A percentile compares a stretch with the other conserved stretches of the same genome.
phyloP scores from a whole-genome alignment of 208 protist genomes.

The Leptomonas pyrrhocoris region DNA sequence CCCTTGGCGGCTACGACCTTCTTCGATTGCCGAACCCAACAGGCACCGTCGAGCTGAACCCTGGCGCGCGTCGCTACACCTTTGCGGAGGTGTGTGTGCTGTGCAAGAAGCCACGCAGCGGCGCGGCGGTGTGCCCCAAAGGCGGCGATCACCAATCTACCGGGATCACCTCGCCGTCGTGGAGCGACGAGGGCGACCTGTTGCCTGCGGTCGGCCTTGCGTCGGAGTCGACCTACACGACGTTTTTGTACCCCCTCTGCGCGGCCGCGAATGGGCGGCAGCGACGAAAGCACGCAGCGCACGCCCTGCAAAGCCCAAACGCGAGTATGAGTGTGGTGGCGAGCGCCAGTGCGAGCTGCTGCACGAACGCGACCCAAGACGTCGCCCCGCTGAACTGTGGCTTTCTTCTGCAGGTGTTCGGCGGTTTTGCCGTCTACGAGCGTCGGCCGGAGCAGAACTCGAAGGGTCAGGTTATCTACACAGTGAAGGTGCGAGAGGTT shows the following conservation, averaged over 20 bases:
- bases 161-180: constrained; percentile 61
- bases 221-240: constrained; percentile 34
- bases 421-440: constrained; percentile 69
- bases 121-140: constrained; percentile 32
- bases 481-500: constrained; percentile 52
- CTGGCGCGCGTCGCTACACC: constrained; percentile 51
- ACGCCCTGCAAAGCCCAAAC: constrained; percentile 36
- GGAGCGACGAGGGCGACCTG: constrained; percentile 53
- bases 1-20: constrained; percentile 61
- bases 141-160: constrained; percentile 42
- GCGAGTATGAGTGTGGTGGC: constrained; percentile 8
- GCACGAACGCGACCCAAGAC: constrained; percentile 5
- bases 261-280: constrained; percentile 45
- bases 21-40: constrained; percentile 44
- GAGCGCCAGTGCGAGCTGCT: constrained; percentile 1
- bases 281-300: constrained; percentile 38
- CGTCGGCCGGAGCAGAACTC: constrained; percentile 3
- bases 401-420: constrained; percentile 71
- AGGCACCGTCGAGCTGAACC: constrained; percentile 47
- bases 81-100: constrained; percentile 46
- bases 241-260: constrained; percentile 60
- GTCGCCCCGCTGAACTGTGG: constrained; percentile 33
- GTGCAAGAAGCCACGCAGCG: constrained; percentile 45
- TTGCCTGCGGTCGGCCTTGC: constrained; percentile 42
- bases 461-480: constrained; percentile 14